These are phyloP conservation scores for Picea glauca DNA, from an alignment of 75 land plant genomes.

Conservation along the genomic window DNA sequence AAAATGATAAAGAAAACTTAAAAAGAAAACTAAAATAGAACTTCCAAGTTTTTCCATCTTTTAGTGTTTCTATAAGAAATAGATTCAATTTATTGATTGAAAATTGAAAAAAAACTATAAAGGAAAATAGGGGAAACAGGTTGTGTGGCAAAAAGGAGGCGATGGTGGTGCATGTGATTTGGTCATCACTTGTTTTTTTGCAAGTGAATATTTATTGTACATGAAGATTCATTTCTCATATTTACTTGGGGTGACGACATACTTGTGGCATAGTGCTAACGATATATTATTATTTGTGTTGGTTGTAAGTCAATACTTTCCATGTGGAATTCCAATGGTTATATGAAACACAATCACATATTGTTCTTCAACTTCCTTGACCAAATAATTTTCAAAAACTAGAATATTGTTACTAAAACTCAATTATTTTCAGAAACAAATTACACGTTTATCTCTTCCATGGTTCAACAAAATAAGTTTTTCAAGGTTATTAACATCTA, in stretches of 20 bases:
- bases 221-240: not conserved
- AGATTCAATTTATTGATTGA: not conserved
- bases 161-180: not conserved
- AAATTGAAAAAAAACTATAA: slow-evolving; percentile 3
- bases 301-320: not conserved
- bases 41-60: not conserved
- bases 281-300: not conserved
- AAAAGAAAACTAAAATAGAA: not conserved
- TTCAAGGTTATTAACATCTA: not conserved
- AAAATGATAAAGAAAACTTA: not conserved
- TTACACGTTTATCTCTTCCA: not conserved
- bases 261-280: not conserved
- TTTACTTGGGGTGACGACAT: not conserved
- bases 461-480: not conserved
- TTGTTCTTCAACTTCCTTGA: not conserved
- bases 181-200: not conserved
- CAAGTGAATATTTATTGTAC: not conserved
- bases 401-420: not conserved
- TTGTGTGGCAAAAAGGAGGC: not conserved
- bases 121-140: slow-evolving; percentile 2
- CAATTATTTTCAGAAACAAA: not conserved
- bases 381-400: not conserved
- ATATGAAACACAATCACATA: not conserved
- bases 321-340: not conserved
- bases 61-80: not conserved